phyloP scores from a whole-genome alignment of 345 rosid species.

The Tarenaya hassleriana region DNA sequence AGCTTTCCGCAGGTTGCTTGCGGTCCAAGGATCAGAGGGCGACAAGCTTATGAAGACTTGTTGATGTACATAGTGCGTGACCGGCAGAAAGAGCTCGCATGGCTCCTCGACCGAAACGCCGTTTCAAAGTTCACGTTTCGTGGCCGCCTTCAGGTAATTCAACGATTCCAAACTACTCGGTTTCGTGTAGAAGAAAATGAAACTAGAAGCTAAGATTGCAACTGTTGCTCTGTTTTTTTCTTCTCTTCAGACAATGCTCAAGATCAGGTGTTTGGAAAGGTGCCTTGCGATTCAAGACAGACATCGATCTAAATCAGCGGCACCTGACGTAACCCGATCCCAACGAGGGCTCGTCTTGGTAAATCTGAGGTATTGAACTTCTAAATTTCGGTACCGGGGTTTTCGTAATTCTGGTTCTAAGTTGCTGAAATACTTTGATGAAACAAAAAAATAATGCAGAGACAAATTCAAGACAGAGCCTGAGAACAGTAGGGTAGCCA shows the following conservation, averaged over 20 bases:
- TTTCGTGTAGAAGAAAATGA: neutral
- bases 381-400: slow-evolving; percentile 13
- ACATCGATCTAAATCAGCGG: slow-evolving; percentile 26
- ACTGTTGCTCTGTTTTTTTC: neutral
- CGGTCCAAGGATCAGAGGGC: slow-evolving; percentile 60
- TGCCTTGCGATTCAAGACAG: slow-evolving; percentile 42
- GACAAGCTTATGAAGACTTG: slow-evolving; percentile 75
- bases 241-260: slow-evolving; percentile 51
- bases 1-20: slow-evolving; percentile 27
- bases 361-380: slow-evolving; percentile 42
- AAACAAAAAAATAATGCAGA: slow-evolving; percentile 29
- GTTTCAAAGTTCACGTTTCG: slow-evolving; percentile 68
- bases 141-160: slow-evolving; percentile 69
- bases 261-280: slow-evolving; percentile 50
- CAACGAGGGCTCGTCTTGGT: slow-evolving; percentile 38
- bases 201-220: neutral
- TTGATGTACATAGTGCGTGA: slow-evolving; percentile 52
- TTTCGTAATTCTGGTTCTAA: neutral
- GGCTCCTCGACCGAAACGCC: slow-evolving; percentile 37
- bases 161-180: no score
- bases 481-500: slow-evolving; percentile 22
- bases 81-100: slow-evolving; percentile 44
- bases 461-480: slow-evolving; percentile 36
- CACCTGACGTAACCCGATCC: slow-evolving; percentile 24
- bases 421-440: neutral